A percentile compares a stretch with the other conserved stretches of the same genome.
Conservation (phyloP, 768 basidiomycete genomes). For the Lyophyllum decastes region DNA sequence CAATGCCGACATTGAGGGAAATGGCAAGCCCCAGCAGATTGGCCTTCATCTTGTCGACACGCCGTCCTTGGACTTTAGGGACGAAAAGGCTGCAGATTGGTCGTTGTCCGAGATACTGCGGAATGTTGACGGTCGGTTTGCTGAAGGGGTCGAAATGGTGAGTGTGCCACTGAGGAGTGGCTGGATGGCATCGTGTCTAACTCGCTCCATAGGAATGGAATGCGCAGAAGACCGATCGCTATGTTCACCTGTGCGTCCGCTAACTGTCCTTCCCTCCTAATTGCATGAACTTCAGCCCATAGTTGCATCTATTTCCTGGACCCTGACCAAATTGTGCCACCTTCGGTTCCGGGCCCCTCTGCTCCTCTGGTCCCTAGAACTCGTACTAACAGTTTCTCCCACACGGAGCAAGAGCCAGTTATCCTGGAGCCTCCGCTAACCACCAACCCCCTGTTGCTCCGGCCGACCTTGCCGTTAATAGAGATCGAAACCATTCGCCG, state of each 20-base stretch:
- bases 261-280: slow-evolving; percentile 18
- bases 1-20: slow-evolving; percentile 55
- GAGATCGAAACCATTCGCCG: slow-evolving; percentile 82
- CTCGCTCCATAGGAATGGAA: slow-evolving; percentile 60
- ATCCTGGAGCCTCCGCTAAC: slow-evolving; percentile 81
- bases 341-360: slow-evolving; percentile 64
- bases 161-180: slow-evolving; percentile 35
- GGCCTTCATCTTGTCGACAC: slow-evolving; percentile 80
- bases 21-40: slow-evolving; percentile 47
- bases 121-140: slow-evolving; percentile 72
- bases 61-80: slow-evolving; percentile 75
- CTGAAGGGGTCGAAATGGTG: slow-evolving; percentile 77
- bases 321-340: slow-evolving; percentile 79
- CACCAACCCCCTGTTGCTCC: slow-evolving; percentile 67
- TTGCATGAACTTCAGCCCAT: slow-evolving; percentile 19
- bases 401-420: slow-evolving; percentile 71
- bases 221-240: slow-evolving; percentile 69
- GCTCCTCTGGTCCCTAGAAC: slow-evolving; percentile 68
- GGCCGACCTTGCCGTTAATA: slow-evolving; percentile 64
- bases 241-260: slow-evolving; percentile 74
- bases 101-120: slow-evolving; percentile 66
- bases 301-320: slow-evolving; percentile 89
- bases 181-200: slow-evolving; percentile 22
- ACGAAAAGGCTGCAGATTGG: slow-evolving; percentile 65
- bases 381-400: slow-evolving; percentile 72